phyloP scores from a whole-genome alignment of 2,329 filamentous ascomycete genomes.

The Chaetomiaceae sp. region DNA sequence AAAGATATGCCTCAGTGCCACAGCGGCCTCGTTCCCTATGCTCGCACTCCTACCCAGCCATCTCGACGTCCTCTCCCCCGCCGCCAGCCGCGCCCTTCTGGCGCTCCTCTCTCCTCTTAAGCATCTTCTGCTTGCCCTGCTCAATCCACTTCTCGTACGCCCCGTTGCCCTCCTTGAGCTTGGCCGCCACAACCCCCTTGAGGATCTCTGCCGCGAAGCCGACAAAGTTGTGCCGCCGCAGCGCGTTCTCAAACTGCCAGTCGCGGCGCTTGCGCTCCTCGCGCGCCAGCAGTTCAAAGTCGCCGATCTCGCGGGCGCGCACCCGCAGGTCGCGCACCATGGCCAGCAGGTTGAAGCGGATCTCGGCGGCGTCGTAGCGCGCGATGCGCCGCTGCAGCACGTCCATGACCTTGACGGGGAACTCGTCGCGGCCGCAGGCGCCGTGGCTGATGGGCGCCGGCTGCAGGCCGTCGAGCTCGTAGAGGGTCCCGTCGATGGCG shows the following conservation, averaged over 20 bases:
- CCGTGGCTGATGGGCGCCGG: slow-evolving; percentile 90
- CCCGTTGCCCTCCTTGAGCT: slow-evolving; percentile 61
- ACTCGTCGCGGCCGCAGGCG: slow-evolving; percentile 62
- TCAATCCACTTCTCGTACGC: slow-evolving; percentile 71
- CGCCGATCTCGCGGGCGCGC: slow-evolving; percentile 74
- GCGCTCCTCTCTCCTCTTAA: slow-evolving; percentile 31
- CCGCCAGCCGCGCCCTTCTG: slow-evolving; percentile 27
- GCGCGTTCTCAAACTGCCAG: slow-evolving; percentile 93
- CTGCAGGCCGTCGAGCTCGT: slow-evolving; percentile 93
- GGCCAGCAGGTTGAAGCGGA: slow-evolving; percentile 91
- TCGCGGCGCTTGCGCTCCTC: slow-evolving; percentile 80
- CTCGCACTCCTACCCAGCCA: slow-evolving; percentile 26
- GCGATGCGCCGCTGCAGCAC: slow-evolving; percentile 80
- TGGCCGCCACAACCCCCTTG: slow-evolving; percentile 75
- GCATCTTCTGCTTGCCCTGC: slow-evolving; percentile 42
- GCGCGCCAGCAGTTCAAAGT: slow-evolving; percentile 68
- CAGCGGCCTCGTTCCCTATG: too few relatives aligned
- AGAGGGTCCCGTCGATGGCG: slow-evolving; percentile 70
- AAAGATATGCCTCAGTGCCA: too few relatives aligned
- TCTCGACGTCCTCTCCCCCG: slow-evolving; percentile 30
- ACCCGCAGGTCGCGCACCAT: slow-evolving; percentile 81
- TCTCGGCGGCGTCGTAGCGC: slow-evolving; percentile 81
- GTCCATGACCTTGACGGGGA: slow-evolving; percentile 76
- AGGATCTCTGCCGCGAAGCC: slow-evolving; percentile 88
- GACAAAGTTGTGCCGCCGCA: slow-evolving; percentile 91